Evolutionary conservation across 192 early-diverging fungal species (phyloP).

Genomic region (Neocallimastix lanati): DNA sequence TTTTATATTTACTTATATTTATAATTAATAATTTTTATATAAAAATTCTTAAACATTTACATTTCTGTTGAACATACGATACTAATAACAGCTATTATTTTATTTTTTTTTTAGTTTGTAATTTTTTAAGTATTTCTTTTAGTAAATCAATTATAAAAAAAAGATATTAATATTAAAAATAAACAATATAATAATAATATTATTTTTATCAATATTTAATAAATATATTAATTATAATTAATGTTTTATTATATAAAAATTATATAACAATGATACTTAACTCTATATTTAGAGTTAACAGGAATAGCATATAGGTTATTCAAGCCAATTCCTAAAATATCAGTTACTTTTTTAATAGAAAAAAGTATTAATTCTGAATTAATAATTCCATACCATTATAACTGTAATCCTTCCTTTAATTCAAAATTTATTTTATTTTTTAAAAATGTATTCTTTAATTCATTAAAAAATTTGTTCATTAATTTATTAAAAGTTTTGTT

Average conservation of each 20-base stretch:
- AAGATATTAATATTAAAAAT: too few relatives aligned
- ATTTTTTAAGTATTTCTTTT: conserved; percentile 11
- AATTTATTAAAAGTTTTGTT: too few relatives aligned
- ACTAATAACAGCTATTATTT: conserved; percentile 26
- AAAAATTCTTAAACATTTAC: conserved; percentile 1
- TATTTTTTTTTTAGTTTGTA: conserved; percentile 9
- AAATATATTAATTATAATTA: too few relatives aligned
- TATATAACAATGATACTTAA: conserved; percentile 7
- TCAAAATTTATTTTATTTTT: too few relatives aligned
- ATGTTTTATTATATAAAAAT: too few relatives aligned
- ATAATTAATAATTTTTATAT: too few relatives aligned
- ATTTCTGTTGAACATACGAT: conserved; percentile 36
- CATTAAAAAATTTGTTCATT: too few relatives aligned
- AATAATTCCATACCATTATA: conserved; percentile 29
- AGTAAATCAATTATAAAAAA: conserved; percentile 12
- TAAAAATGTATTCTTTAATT: too few relatives aligned
- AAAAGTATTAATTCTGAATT: conserved; percentile 28
- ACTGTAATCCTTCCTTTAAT: too few relatives aligned
- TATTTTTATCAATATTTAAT: too few relatives aligned
- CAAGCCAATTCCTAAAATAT: conserved; percentile 34
- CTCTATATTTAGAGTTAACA: conserved; percentile 21
- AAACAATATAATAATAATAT: too few relatives aligned
- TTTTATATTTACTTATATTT: too few relatives aligned
- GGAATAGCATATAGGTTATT: conserved; percentile 20
- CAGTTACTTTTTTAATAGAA: conserved; percentile 38